These are phyloP conservation scores for Symmetrospora coprosmae DNA, from an alignment of 768 basidiomycete genomes.

Conservation along the genomic window DNA sequence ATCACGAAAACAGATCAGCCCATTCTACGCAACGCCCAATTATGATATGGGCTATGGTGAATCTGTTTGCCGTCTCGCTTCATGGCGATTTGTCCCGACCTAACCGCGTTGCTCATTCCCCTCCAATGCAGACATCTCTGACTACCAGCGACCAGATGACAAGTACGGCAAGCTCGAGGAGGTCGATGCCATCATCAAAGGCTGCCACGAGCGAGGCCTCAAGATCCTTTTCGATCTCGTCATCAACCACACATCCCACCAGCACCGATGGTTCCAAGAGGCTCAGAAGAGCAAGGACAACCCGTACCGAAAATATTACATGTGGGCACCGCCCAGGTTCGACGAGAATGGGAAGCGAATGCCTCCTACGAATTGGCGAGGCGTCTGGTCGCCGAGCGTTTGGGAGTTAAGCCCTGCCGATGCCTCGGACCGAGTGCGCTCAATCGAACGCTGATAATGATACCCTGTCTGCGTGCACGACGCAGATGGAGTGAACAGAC, in stretches of 20 bases:
- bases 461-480: too few relatives aligned
- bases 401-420: too few relatives aligned
- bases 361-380: constrained; percentile 63
- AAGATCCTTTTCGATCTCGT: constrained; percentile 68
- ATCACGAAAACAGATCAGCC: constrained; percentile 63
- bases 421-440: too few relatives aligned
- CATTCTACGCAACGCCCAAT: constrained; percentile 53
- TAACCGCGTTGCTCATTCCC: too few relatives aligned
- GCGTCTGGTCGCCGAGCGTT: constrained; percentile 36
- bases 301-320: constrained; percentile 61
- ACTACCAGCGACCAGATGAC: constrained; percentile 54
- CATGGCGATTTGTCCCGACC: not conserved
- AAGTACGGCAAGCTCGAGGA: constrained; percentile 51
- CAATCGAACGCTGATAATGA: too few relatives aligned
- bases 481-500: too few relatives aligned
- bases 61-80: not conserved
- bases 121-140: constrained; percentile 42
- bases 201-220: constrained; percentile 50
- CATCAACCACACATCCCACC: constrained; percentile 55
- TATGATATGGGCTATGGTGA: constrained; percentile 13
- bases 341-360: constrained; percentile 45
- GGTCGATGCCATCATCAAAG: constrained; percentile 34
- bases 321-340: constrained; percentile 52
- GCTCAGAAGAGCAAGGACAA: constrained; percentile 45
- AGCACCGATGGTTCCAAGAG: constrained; percentile 55